Evolutionary conservation across 352 stramenopile species (phyloP), one percentile per base, ranked within the genome.

Genomic region (Peronospora farinosa): DNA sequence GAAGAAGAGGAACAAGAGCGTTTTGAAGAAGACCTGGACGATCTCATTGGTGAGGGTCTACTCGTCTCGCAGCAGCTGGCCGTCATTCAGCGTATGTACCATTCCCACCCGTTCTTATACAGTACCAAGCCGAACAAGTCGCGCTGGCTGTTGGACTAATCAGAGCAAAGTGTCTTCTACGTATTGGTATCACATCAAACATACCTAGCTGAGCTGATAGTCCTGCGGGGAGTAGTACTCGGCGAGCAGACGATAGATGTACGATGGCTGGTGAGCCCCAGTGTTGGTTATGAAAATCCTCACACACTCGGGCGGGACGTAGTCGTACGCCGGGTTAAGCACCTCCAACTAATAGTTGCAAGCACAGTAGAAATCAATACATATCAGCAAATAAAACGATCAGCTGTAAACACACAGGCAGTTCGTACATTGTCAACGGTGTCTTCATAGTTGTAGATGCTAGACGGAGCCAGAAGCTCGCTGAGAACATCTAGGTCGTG

Each of bases 141-240:
- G n/a, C 61, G 67, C 10, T 88, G 70, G 73, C 57, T 90, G 44
- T 64, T 86, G 42, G 56, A 70, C 40, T 81, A 67, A 54, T 31
- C 15, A 54, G 33, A 42, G 36, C 36, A 55, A 56, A 51, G 27
- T 28, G 19, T 21, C 41, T 56, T 42, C 32, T 56, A 33, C 45
- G 39, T 55, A 63, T 55, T 60, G 27, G 30, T 38, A 50, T 54
- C 27, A 32, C 28, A 50, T 40, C 28, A 50, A 54, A 59, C 52
- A 53, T 51, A 54, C 51, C 63, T 84, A 90, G 46, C 63, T 76
- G 13, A 94, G 69, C 60, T 91, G 78, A 59, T 94, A 97, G 75
- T 98, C 96, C 58, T 98, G 92, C 38, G 79, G 90, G 59, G 97
- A 96, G 74, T 98, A 99, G 61, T 98, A 98, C 67, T 99, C 96